A percentile compares a stretch with the other conserved stretches of the same genome.
Evolutionary conservation across 2,329 filamentous ascomycete genomes (phyloP).

Genomic region (Mariannaea elegans): DNA sequence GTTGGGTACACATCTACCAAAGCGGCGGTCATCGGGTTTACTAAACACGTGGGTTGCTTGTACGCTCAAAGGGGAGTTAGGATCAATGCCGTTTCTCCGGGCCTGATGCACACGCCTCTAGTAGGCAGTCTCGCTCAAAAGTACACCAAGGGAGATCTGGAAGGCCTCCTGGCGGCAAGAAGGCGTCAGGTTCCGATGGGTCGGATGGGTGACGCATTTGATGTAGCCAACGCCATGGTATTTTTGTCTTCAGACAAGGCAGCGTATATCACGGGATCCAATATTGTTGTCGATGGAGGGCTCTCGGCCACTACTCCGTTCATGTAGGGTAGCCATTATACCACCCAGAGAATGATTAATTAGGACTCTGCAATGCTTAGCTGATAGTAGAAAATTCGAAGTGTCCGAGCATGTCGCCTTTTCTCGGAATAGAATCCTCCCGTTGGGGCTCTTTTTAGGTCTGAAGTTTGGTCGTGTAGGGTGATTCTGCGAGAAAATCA

Average conservation of each 20-base stretch:
- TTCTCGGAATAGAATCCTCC: too few species aligned
- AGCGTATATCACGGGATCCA: slow-evolving; percentile 19
- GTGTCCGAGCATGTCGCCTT: too few species aligned
- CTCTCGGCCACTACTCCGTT: neutral
- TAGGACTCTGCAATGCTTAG: too few species aligned
- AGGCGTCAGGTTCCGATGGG: neutral
- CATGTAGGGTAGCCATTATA: too few species aligned
- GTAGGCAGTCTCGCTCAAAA: neutral
- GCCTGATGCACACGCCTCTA: slow-evolving; percentile 15
- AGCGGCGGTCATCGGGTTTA: slow-evolving; percentile 56
- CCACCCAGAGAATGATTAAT: too few species aligned
- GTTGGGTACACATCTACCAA: slow-evolving; percentile 58
- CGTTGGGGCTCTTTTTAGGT: too few species aligned
- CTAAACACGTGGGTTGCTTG: slow-evolving; percentile 54
- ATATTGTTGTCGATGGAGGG: slow-evolving; percentile 21
- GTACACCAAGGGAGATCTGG: slow-evolving; percentile 29
- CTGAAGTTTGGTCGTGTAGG: too few species aligned
- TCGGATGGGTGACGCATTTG: neutral
- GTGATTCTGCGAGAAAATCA: too few species aligned
- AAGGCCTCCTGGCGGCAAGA: neutral
- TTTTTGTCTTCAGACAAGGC: slow-evolving; percentile 3
- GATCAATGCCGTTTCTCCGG: slow-evolving; percentile 54
- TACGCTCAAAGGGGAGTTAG: slow-evolving; percentile 54
- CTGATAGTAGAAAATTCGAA: too few species aligned
- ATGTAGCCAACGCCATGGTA: neutral